Percentiles rank a stretch among this genome's conserved stretches.
Conservation (phyloP, 495 filamentous ascomycete species). For the Thermothielavioides terrestris region DNA sequence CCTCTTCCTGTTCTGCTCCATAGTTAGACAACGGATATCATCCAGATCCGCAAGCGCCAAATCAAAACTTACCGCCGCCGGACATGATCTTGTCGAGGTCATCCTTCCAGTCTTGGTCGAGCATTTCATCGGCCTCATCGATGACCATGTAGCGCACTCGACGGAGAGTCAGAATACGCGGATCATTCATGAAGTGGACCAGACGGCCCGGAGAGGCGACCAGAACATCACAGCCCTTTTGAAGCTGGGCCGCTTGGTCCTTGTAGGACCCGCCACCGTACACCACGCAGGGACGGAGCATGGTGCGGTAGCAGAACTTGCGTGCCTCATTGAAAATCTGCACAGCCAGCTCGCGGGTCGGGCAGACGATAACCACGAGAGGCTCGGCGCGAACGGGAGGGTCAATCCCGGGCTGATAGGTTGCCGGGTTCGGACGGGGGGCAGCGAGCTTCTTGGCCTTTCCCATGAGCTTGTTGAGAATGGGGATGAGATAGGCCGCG, state of each 20-base stretch:
- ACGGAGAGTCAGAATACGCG: slow-evolving; percentile 56
- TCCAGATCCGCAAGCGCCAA: background rate
- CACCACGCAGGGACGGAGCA: slow-evolving; percentile 84
- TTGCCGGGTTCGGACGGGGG: slow-evolving; percentile 54
- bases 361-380: slow-evolving; percentile 74
- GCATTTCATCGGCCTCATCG: slow-evolving; percentile 92
- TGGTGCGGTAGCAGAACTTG: slow-evolving; percentile 84
- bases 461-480: slow-evolving; percentile 84
- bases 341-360: slow-evolving; percentile 78
- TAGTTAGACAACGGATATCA: slow-evolving; percentile 4
- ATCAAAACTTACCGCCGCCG: slow-evolving; percentile 59
- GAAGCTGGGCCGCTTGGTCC: slow-evolving; percentile 61
- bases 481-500: slow-evolving; percentile 82
- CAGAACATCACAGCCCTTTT: slow-evolving; percentile 79
- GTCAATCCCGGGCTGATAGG: slow-evolving; percentile 34
- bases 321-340: slow-evolving; percentile 94
- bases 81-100: slow-evolving; percentile 63
- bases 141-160: slow-evolving; percentile 79
- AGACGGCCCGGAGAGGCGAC: slow-evolving; percentile 84
- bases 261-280: slow-evolving; percentile 72
- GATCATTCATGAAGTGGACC: slow-evolving; percentile 66
- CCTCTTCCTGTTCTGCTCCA: slow-evolving; percentile 62
- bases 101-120: slow-evolving; percentile 63
- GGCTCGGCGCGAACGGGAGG: slow-evolving; percentile 63
- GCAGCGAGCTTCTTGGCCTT: slow-evolving; percentile 80